Base-by-base conservation (phyloP, 2,329 filamentous ascomycete species). In the Ceratocystiopsis minuta region DNA sequence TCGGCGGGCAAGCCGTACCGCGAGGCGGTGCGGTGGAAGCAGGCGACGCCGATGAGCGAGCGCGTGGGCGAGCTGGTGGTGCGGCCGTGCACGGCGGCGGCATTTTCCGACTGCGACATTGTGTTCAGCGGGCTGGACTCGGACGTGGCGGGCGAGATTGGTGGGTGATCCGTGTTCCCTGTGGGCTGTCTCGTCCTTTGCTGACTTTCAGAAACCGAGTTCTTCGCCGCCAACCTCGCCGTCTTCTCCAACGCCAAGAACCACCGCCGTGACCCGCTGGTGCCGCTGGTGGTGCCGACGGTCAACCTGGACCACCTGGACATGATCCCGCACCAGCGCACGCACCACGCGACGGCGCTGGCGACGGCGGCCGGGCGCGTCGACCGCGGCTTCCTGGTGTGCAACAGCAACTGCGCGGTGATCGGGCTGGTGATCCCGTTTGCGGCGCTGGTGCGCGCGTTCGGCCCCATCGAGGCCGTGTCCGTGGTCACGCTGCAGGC, bases 191-290 rank as follows among this genome's bases (percentile, higher is more conserved):
- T 34, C 15, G 31, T 20, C 38, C 34, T 16, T n/a, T 16, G 15
- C 34, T 36, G 4, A 12, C 35, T 3, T 35, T 17, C 53, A 87
- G 87, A 96, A 61, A 83, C 83, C 72, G 82, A 82, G 51, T 96
- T 96, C 60, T 71, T 93, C 55, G 80, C 80, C 56, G 79, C 85
- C 46, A 78, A 94, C 55, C 75, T 95, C 40, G 77, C 84, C 54
- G 81, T 95, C 58, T 96, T 98, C 67, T 94, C 86, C 54, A 98
- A 96, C 61, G 87, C 90, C 40, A 95, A 95, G 64, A 96, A 95
- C 72, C 85, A 94, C 70, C 81, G 90, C 53, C 80, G 80, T 57
- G 79, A 94, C 58, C 85, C 86, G 16, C 68, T 88, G 39, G 86
- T 95, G 2, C 90, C 90, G 12, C 77, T 96, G 55, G 82, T 96